Evolutionary conservation across 73 alveolate species (phyloP), one percentile per base, ranked within the genome.

Genomic region (Stentor roeselii): DNA sequence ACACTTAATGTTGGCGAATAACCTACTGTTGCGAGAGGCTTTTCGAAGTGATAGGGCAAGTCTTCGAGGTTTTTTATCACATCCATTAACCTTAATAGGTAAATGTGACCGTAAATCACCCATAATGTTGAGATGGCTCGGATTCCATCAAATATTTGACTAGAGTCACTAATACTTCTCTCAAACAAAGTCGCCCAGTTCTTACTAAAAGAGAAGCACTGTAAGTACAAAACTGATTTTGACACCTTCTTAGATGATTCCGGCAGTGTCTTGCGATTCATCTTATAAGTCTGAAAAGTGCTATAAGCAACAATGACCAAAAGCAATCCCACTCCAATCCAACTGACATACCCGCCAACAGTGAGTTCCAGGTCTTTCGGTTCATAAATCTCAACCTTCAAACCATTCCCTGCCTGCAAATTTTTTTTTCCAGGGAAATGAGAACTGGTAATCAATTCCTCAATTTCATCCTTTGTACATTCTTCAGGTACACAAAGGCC

Each of bases 121-220:
- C 84, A 76, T 31, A 75, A 1, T 40, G 37, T 38, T n/a, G 84
- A 76, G 78, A 76, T 76, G 37, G 36, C 84, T 76, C 84, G 30
- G 0, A 76, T 36, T 76, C 84, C 84, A 76, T 76, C 37, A 36
- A 76, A 34, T 1, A 76, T 76, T 21, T 38, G n/a, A 0, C 21
- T 1, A 36, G 61, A 0, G 34, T 76, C 61, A 21, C 36, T 31
- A 2, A 15, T 30, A 35, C 75, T 30, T 67, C 41, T 42, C 36
- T 36, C 60, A 40, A 87, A 78, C 1, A 87, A 42, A 31, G 80
- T 82, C 36, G 58, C 60, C 0, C 80, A 34, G 80, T 86, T 86
- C 36, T 82, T 86, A 35, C 78, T 78, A 39, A 82, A 82, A 0
- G 91, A 86, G 61, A 86, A 86, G 6, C 82, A n/a, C 3, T 75